These are phyloP conservation scores for Mallotus japonicus DNA, from an alignment of 441 rosid genomes.

Conservation along the genomic window DNA sequence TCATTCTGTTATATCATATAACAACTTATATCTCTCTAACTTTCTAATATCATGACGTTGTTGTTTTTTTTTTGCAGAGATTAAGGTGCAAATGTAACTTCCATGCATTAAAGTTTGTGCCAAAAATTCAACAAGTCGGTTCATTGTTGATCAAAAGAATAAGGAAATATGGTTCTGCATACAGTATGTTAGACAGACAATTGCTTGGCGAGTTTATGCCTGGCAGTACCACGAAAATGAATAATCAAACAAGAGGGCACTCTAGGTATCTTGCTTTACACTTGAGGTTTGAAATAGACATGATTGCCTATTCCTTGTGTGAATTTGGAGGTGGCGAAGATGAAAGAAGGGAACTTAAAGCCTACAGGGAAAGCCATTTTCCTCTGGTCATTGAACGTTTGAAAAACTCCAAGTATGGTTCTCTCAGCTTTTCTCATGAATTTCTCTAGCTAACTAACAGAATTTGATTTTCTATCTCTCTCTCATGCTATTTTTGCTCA, in stretches of 20 bases:
- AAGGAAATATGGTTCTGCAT: slow-evolving; percentile 45
- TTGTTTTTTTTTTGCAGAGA: slow-evolving; percentile 41
- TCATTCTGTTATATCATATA: too few relatives aligned
- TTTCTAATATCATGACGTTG: slow-evolving; percentile 8
- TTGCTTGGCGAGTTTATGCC: slow-evolving; percentile 57
- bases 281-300: slow-evolving; percentile 89
- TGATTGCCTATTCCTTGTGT: slow-evolving; percentile 91
- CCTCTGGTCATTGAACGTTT: slow-evolving; percentile 70
- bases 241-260: slow-evolving; percentile 30
- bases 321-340: slow-evolving; percentile 83
- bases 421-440: slow-evolving; percentile 3
- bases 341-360: slow-evolving; percentile 73
- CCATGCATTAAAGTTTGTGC: slow-evolving; percentile 74
- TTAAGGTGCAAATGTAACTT: slow-evolving; percentile 95
- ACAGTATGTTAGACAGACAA: slow-evolving; percentile 54
- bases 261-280: slow-evolving; percentile 78
- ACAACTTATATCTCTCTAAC: too few relatives aligned
- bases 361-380: slow-evolving; percentile 79
- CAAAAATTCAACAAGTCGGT: slow-evolving; percentile 70
- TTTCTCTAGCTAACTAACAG: not conserved
- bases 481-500: slow-evolving; percentile 18
- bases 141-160: slow-evolving; percentile 67
- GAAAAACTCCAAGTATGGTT: slow-evolving; percentile 50
- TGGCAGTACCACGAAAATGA: slow-evolving; percentile 24
- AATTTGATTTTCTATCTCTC: not conserved